A percentile compares a stretch with the other conserved stretches of the same genome.
Conservation (phyloP, 2,329 filamentous ascomycete genomes). For the Aspergillus texensis region DNA sequence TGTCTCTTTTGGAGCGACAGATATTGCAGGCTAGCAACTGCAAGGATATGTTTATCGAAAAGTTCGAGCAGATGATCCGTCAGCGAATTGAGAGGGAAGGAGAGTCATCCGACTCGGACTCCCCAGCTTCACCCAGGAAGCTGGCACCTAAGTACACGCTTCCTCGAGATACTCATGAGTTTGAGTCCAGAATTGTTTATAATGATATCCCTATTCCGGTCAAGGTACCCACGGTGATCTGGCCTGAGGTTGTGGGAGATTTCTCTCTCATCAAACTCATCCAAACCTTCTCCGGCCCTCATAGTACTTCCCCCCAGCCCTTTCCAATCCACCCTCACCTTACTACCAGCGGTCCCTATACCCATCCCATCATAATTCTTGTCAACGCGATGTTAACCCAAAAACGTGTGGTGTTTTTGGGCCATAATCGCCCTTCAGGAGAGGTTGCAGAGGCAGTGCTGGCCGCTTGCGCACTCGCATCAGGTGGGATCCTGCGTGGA, state of each 20-base stretch:
- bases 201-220: slow-evolving; percentile 96
- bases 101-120: slow-evolving; percentile 34
- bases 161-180: slow-evolving; percentile 94
- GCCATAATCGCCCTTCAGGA: slow-evolving; percentile 90
- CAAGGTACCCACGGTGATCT: slow-evolving; percentile 90
- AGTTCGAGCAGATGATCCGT: slow-evolving; percentile 92
- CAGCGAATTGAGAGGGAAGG: slow-evolving; percentile 72
- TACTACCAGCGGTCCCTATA: slow-evolving; percentile 85
- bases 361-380: slow-evolving; percentile 92
- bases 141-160: slow-evolving; percentile 70
- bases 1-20: slow-evolving; percentile 81
- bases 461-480: slow-evolving; percentile 91
- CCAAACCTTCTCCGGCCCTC: slow-evolving; percentile 84
- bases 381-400: slow-evolving; percentile 94
- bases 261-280: slow-evolving; percentile 98
- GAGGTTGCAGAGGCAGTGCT: slow-evolving; percentile 98
- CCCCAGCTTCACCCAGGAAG: slow-evolving; percentile 55
- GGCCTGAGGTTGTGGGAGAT: slow-evolving; percentile 94
- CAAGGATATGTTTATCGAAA: slow-evolving; percentile 95
- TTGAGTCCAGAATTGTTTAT: slow-evolving; percentile 92
- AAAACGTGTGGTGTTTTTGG: slow-evolving; percentile 93
- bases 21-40: slow-evolving; percentile 88
- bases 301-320: slow-evolving; percentile 79
- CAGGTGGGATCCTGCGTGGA: slow-evolving; percentile 85
- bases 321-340: slow-evolving; percentile 88